Evolutionary conservation across 164 flowering plant species (phyloP), one percentile per base, ranked within the genome.

Genomic region (Dillenia suffruticosa): DNA sequence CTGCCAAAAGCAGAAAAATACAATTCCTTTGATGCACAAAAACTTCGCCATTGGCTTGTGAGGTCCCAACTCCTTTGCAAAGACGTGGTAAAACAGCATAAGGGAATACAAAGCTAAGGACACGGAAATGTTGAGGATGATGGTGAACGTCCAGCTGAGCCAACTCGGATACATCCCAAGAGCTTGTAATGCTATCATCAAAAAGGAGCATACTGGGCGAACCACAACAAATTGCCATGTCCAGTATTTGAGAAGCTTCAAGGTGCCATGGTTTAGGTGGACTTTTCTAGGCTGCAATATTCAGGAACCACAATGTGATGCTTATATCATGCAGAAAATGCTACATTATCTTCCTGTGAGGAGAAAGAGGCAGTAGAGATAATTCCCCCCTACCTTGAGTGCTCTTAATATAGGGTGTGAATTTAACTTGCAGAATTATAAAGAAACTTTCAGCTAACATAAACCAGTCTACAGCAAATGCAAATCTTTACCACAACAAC

Each of bases 1-100:
- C 99, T 94, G 99, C 99, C 99, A 94, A 67, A 91, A 94, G 88
- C 96, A 84, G 76, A 94, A 89, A 85, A 94, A 94, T 59, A 94
- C 97, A 57, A 91, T 85, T 49, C 99, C 97, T 75, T 87, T 91
- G 76, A 91, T 77, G 83, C 99, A 94, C 80, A 91, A 47, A 78
- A 94, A 94, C 82, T 95, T 95, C 32, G 97, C 66, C 9, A 95
- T 83, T 32, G 99, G 99, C 62, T 86, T 86, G 70, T 95, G 99
- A 10, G 99, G 97, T 67, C 73, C 82, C 77, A 95, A 67, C 70
- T 95, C 99, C 71, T 92, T 95, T 13, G 88, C 92, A 71, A 95
- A 95, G 5, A 89, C 89, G 68, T 91, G 97, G 74, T 91, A 91
- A 63, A 94, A 94, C 43, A 81, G 26, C 70, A 95, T 83, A 52